A percentile compares a stretch with the other conserved stretches of the same genome.
Evolutionary conservation across 495 filamentous ascomycete genomes (phyloP).

Genomic region (Xylaria castorea): DNA sequence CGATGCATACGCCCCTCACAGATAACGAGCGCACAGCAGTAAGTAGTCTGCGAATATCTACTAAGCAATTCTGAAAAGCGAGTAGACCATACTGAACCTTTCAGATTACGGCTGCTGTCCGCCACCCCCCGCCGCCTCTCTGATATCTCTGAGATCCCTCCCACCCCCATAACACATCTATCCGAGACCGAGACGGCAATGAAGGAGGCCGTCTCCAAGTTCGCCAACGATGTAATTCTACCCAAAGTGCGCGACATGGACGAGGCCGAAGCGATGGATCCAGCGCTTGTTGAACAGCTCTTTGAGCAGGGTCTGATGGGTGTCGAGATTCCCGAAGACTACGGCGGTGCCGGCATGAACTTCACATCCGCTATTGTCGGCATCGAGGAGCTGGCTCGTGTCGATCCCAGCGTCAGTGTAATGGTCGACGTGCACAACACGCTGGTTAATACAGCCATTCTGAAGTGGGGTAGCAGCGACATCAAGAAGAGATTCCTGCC

Average conservation of each 20-base stretch:
- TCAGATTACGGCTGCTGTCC: slow-evolving; percentile 67
- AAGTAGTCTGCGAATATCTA: slow-evolving; percentile 35
- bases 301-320: slow-evolving; percentile 99
- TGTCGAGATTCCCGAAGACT: slow-evolving; percentile 96
- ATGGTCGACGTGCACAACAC: slow-evolving; percentile 98
- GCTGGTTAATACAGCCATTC: slow-evolving; percentile 89
- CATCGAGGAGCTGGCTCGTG: slow-evolving; percentile 93
- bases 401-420: slow-evolving; percentile 94
- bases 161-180: slow-evolving; percentile 91
- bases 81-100: slow-evolving; percentile 31
- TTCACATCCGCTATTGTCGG: slow-evolving; percentile 95
- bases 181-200: slow-evolving; percentile 91
- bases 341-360: slow-evolving; percentile 96
- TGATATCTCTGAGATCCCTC: slow-evolving; percentile 74
- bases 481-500: slow-evolving; percentile 87
- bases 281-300: slow-evolving; percentile 81
- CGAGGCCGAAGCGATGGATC: slow-evolving; percentile 94
- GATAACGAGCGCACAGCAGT: slow-evolving; percentile 49
- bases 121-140: slow-evolving; percentile 65
- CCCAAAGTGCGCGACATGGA: slow-evolving; percentile 98
- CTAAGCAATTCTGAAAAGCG: background rate
- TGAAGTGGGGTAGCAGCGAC: slow-evolving; percentile 81
- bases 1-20: slow-evolving; percentile 45
- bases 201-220: slow-evolving; percentile 88
- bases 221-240: slow-evolving; percentile 83